Evolutionary conservation across 345 rosid species (phyloP), one percentile per base, ranked within the genome.

Genomic region (Raphanus raphanistrum): DNA sequence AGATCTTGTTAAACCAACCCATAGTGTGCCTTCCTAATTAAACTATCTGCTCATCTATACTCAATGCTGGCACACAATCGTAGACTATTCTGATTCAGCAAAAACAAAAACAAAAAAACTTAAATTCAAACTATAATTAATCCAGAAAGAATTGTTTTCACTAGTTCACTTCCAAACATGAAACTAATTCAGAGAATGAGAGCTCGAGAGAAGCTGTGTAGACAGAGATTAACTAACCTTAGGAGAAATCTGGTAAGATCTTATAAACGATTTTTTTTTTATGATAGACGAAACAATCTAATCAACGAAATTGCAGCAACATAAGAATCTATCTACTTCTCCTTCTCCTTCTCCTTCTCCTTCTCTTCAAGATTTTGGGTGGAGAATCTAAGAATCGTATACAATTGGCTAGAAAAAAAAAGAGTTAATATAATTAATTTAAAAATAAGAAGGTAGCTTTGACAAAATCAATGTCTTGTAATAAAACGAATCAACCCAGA

Each of bases 1-100:
- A 89, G 73, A 89, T 74, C 78, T 92, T 94, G 81, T 84, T 88
- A 52, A 94, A 86, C 98, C 98, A 93, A 79, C 91, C 90, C 97
- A 93, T 90, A 43, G 81, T 48, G 74, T 74, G 5, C 16, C 28
- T 55, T 10, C 32, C 32, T 74, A 63, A 27, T 6, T 6, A 28
- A 45, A 80, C 83, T 83, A 92, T 82, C 77, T 77, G 82, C 76
- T 83, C 95, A 87, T 1, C 4, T 86, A 35, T 35, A 75, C 74
- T 52, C 79, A 78, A 77, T 65, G 80, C 86, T 89, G 79, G 5
- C 48, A 41, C 89, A 81, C 60, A 81, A 17, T 54, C 50, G 33
- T 31, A 62, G 66, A 57, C 48, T 43, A 21, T 12, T 27, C 58
- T 43, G 71, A 76, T 58, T 54, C 66, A 61, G 41, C 54, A 66